Evolutionary conservation across 2,329 filamentous ascomycete species (phyloP).

Genomic region (Balansia obtecta): DNA sequence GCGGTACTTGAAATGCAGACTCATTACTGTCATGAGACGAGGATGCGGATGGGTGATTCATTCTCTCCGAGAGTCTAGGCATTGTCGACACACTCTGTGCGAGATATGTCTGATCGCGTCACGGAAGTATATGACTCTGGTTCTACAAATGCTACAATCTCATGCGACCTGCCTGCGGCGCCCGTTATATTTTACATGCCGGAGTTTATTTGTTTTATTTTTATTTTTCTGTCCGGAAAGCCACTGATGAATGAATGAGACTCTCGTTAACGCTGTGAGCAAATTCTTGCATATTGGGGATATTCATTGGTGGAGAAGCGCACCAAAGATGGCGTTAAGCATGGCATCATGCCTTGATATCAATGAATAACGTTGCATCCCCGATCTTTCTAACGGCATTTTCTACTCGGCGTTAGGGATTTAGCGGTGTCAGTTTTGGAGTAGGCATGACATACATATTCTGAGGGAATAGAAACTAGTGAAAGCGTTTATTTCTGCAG

Average conservation of each 20-base stretch:
- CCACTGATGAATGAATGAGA: neutral
- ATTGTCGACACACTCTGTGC: too few species aligned
- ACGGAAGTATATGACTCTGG: too few species aligned
- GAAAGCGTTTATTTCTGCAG: neutral
- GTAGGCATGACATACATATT: neutral
- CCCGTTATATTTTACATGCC: too few species aligned
- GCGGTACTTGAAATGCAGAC: constrained; percentile 5
- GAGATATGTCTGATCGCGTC: too few species aligned
- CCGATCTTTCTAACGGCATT: neutral
- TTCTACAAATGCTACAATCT: too few species aligned
- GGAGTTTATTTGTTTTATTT: too few species aligned
- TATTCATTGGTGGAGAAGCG: neutral
- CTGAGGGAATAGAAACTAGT: neutral
- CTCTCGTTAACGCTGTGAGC: neutral
- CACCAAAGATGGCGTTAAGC: neutral
- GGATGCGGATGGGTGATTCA: too few species aligned
- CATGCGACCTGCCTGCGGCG: too few species aligned
- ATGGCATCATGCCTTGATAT: neutral
- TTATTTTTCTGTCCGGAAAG: too few species aligned
- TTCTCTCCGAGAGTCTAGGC: too few species aligned
- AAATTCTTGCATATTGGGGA: neutral
- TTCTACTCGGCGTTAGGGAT: neutral
- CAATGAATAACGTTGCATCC: neutral
- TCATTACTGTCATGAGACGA: too few species aligned
- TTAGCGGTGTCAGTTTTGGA: neutral